Evolutionary conservation across 192 early-diverging fungal species (phyloP).

Genomic region (Spizellomyces punctatus): DNA sequence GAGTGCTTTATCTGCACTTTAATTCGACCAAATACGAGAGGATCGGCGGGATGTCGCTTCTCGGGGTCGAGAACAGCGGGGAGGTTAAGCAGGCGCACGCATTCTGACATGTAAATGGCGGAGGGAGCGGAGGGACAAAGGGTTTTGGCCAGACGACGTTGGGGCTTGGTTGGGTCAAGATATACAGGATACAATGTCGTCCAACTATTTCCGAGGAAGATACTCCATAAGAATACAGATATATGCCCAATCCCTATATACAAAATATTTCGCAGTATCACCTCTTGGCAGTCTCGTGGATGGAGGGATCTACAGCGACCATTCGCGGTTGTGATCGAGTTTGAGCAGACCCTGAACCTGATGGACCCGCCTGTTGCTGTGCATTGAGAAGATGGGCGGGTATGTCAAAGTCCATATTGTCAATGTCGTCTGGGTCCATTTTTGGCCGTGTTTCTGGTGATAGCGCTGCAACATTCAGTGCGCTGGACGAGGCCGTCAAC

Average conservation of each 20-base stretch:
- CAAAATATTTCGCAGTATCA: conserved; percentile 1
- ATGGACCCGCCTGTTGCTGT: not conserved
- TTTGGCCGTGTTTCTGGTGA: not conserved
- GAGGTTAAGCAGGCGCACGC: conserved; percentile 29
- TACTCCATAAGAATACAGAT: not conserved
- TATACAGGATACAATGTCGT: conserved; percentile 44
- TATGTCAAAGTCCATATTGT: conserved; percentile 49
- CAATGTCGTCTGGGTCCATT: conserved; percentile 37
- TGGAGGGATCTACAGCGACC: conserved; percentile 5
- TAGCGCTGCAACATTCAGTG: no score
- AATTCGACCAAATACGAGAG: conserved; percentile 43
- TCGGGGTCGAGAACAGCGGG: conserved; percentile 31
- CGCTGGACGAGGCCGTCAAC: no score
- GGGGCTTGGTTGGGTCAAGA: conserved; percentile 33
- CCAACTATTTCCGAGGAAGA: conserved; percentile 24
- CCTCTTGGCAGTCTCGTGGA: conserved; percentile 20
- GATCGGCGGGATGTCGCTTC: conserved; percentile 52
- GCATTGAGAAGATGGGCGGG: conserved; percentile 18
- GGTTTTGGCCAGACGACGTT: conserved; percentile 16
- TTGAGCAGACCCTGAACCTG: not conserved
- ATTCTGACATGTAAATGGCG: conserved; percentile 42
- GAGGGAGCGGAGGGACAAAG: conserved; percentile 27
- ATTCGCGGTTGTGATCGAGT: not conserved
- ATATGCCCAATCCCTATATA: not conserved
- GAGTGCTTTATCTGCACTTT: conserved; percentile 30